These are phyloP conservation scores for Fomitopsis schrenkii DNA, from an alignment of 1,284 basidiomycete species.

Conservation along the genomic window DNA sequence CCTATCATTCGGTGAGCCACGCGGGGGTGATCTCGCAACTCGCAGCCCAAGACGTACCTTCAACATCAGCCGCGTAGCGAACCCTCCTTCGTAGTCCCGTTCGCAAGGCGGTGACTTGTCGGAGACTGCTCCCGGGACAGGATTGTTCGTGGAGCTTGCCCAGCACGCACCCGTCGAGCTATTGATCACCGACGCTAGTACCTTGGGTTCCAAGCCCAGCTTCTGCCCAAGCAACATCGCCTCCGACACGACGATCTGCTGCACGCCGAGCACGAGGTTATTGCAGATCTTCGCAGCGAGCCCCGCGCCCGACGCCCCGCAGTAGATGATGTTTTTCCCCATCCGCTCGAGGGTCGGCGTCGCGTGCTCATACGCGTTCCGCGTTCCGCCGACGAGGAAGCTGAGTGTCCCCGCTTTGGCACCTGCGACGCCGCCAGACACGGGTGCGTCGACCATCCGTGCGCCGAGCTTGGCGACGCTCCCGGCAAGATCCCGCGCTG, in stretches of 20 bases:
- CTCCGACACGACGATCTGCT: conserved; percentile 78
- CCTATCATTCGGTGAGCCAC: conserved; percentile 39
- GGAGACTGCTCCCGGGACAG: conserved; percentile 71
- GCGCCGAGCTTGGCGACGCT: conserved; percentile 57
- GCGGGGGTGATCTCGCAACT: not conserved
- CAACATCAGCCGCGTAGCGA: conserved; percentile 80
- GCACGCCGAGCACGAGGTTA: conserved; percentile 75
- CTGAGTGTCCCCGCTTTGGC: conserved; percentile 84
- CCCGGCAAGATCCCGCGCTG: conserved; percentile 61
- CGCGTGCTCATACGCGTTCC: conserved; percentile 55
- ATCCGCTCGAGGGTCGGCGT: conserved; percentile 64
- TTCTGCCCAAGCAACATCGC: conserved; percentile 82
- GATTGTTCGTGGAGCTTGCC: conserved; percentile 85
- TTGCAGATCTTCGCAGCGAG: conserved; percentile 88
- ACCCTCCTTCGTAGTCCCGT: conserved; percentile 79
- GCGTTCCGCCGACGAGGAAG: conserved; percentile 84
- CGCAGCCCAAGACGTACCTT: conserved; percentile 46
- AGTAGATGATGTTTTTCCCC: conserved; percentile 81
- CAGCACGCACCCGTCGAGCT: conserved; percentile 83
- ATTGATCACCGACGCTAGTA: conserved; percentile 80
- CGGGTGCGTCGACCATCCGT: conserved; percentile 85
- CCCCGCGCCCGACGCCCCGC: conserved; percentile 83
- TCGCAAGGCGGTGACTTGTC: conserved; percentile 79
- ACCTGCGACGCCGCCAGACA: conserved; percentile 85
- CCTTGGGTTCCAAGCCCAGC: conserved; percentile 69